Base-by-base conservation (phyloP, 1,284 basidiomycete genomes). In the Cutaneotrichosporon arboriforme region DNA sequence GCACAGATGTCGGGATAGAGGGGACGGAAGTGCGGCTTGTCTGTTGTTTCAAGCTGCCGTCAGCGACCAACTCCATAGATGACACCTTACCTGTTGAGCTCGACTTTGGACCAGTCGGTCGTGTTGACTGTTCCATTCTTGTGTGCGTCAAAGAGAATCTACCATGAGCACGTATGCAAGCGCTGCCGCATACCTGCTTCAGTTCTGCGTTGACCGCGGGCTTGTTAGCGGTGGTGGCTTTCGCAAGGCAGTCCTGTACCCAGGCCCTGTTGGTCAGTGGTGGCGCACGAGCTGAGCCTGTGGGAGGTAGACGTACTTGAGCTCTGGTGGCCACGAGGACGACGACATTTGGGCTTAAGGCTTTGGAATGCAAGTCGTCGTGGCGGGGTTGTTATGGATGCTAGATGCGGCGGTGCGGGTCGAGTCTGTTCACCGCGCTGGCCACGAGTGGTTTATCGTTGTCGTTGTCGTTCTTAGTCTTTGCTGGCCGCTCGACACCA, bases 131-230 rank as follows among this genome's bases (percentile, higher is more conserved):
- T 65, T 9, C 69, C 67, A 54, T 74, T 61, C 17, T 63, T 62
- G 41, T 74, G 73, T 5, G 75, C 74, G 34, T 69, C 62, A 54
- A 74, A 75, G 15, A 76, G 64, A 26, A 76, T 65, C 71, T 74
- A 45, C n/a, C 12, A 20, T 50, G 3, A 50, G 40, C 20, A 44
- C 45, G 2, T 3, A 2, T 2, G 40, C 8, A 17, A 21, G 13
- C 3, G 18, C 18, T 31, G 20, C 22, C 35, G 57, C 69, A 52
- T 17, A 74, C 72, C 54, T 70, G 61, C 51, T 74, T 75, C 39
- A 77, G 63, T 49, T 77, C 75, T 31, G 63, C 60, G 49, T 72
- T 71, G 35, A 77, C 70, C 12, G 66, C 68, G 14, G 63, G 55
- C 54, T 76, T 76, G 60, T 73, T 75, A n/a, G 65, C 62, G 7